Base-by-base conservation (phyloP, 2,329 filamentous ascomycete species). In the Cladosporium sp. region DNA sequence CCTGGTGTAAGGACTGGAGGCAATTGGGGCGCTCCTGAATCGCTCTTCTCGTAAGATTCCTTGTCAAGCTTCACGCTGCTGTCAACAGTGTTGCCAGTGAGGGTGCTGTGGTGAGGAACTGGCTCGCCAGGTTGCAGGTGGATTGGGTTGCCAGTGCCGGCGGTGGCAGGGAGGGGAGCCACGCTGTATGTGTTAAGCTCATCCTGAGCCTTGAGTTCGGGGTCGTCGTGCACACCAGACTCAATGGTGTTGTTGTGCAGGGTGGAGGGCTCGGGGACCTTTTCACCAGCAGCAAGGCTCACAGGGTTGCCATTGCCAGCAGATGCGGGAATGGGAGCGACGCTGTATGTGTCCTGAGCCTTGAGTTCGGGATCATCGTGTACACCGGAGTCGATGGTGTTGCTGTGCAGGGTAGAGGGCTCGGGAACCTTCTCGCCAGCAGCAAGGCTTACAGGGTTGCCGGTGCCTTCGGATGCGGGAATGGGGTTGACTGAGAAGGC, bases 351-450 rank as follows among this genome's bases (percentile, higher is more conserved):
- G 63, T 67, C 69, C 32, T 69, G 59, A 24, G 68, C 67, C 62
- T 72, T 71, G 68, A 72, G 70, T 74, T 89, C 91, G 77, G 92
- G 86, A 76, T 97, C 93, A 26, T 92, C 86, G 74, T 80, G 82
- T 36, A 82, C 84, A 10, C 81, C 85, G 64, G 85, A 87, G 34
- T 88, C 87, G 75, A 97, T 86, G 64, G 92, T 89, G 76, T 91
- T 90, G 62, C 84, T 79, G 65, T 87, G 88, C 72, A 93, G 76
- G 34, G 85, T 85, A 75, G 81, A 85, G 28, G 85, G 78, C 55
- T 90, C 84, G 49, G 93, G 93, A n/a, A 97, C 86, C 77, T 88
- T 87, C 81, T 96, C 91, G 72, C 93, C 92, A 7, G 93, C 90
- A 21, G 86, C 85, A 66, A 96, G 84, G 73, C 86, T 84, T 77